Evolutionary conservation across 2,329 filamentous ascomycete genomes (phyloP), one percentile per base, ranked within the genome.

Genomic region (Verticillium alfalfae): DNA sequence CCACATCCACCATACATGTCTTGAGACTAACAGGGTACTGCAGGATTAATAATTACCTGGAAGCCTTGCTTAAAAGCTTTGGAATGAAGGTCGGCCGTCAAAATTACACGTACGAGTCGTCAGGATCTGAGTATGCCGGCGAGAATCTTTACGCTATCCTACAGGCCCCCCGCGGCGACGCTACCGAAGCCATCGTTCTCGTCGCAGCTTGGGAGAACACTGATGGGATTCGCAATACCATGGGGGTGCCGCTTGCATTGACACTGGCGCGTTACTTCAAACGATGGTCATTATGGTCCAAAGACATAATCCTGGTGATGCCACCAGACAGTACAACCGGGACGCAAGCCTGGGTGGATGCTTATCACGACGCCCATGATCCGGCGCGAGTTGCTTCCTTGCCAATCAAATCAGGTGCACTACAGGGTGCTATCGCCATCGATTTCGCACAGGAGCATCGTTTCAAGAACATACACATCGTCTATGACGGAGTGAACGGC

Each of bases 261-360:
- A 93, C 94, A 0, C 77, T 99, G 67, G 91, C 92, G 34, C 87
- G 95, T 67, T 99, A 99, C 76, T 98, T 99, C 79, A 97, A 96
- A 76, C 87, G 91, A 57, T 99, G 95, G 95, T 97, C 93, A 60
- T 83, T 99, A 34, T 99, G 95, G 95, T 97, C 93, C 63, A 99
- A 99, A 76, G 95, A 99, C 73, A 97, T 99, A 67, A 94, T 99
- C 62, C 87, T 99, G 68, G 78, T 99, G 6, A 84, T 99, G 56
- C 88, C 95, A 0, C 89, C 91, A 0, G 95, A 99, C 75, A 96
- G 92, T 73, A 90, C 88, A 63, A 90, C 91, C 12, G 95, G 94
- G 1, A 92, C 93, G 0, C 93, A 98, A 73, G 95, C 95, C 31
- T 99, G 95, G 95, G 92, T 97, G 9, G 93, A 97, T 71, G 95